Evolutionary conservation across 306 rosid species (phyloP), one percentile per base, ranked within the genome.

Genomic region (Vigna unguiculata): DNA sequence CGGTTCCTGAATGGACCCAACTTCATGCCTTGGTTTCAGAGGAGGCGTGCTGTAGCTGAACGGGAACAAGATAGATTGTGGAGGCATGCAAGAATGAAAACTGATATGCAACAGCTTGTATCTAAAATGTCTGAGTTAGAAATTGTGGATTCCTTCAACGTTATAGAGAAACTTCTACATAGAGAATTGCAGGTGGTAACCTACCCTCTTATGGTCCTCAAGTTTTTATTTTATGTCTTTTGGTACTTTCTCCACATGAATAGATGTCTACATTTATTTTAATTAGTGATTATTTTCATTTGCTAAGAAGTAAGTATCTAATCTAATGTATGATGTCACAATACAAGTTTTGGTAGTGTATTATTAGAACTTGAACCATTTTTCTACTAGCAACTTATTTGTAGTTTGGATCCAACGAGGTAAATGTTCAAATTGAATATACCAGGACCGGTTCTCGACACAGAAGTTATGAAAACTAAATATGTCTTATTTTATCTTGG

Each of bases 1-100:
- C 91, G 91, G 62, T 93, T 93, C 82, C 72, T 93, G 69, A 83
- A 86, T 28, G 94, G 97, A 45, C 93, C 94, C 30, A 90, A 93
- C 83, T 93, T 93, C 74, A 73, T 82, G 84, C 94, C 96, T 63
- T 93, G 94, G 96, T 90, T 90, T 86, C 86, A 82, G 78, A 85
- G 94, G 85, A 93, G 89, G 88, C 84, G 87, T 47, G 87, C 85
- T 60, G 93, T 90, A 71, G 96, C 94, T 62, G 97, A 87, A 83
- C 91, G 89, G 79, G 95, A 88, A 70, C 96, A 93, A 72, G 85
- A 86, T 61, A 90, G 83, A 85, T 83, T 90, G 9, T 93, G 97
- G 97, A 85, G 81, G 75, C 90, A 89, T 78, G 92, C 94, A 6
- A 89, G 98, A 88, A 78, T 89, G 83, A 89, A 87, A 51, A 30